Base-by-base conservation (phyloP, 2,329 filamentous ascomycete species). In the Botrytis squamosa region DNA sequence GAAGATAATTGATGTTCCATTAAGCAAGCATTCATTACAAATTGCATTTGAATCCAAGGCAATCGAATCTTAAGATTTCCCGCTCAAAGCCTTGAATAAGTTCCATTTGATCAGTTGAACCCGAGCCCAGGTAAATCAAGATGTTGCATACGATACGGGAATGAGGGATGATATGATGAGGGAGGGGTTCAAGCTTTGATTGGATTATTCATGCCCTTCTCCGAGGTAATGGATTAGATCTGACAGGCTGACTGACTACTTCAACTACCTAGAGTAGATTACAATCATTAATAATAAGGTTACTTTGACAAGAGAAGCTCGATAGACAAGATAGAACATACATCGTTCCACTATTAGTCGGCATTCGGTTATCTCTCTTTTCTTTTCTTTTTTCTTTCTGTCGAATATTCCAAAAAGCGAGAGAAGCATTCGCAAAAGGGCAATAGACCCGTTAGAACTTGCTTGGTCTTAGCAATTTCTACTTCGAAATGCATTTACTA, bases 141-240 rank as follows among this genome's bases (percentile, higher is more conserved):
- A 64, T 42, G 62, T 65, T 44, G 40, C 9, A 65, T 68, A 42
- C 49, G 49, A 68, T 68, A 57, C 38, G 65, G 65, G 65, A 40
- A 18, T 25, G 63, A 65, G 63, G 63, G 63, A 66, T 66, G 63
- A 36, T 65, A 25, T 65, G 36, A 68, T 55, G 46, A 55, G 49
- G 42, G 65, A 68, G 65, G 49, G 65, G 65, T 68, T 55, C 18
- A 69, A 57, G n/a, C 66, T 69, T 68, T 69, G 38, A 69, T 69
- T 69, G 66, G 66, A 59, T 69, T 33, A 44, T 69, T 69, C 66
- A 69, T 69, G 66, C 66, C 33, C 49, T 42, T 57, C 25, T 29
- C 66, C 49, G 25, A 68, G 49, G 46, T 42, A 42, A 29, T 68
- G 65, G 36, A 55, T 57, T 67, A 55, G n/a, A 68, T 57, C 49